Evolutionary conservation across 2,329 filamentous ascomycete genomes (phyloP).

Genomic region (Sphaceloma murrayae): DNA sequence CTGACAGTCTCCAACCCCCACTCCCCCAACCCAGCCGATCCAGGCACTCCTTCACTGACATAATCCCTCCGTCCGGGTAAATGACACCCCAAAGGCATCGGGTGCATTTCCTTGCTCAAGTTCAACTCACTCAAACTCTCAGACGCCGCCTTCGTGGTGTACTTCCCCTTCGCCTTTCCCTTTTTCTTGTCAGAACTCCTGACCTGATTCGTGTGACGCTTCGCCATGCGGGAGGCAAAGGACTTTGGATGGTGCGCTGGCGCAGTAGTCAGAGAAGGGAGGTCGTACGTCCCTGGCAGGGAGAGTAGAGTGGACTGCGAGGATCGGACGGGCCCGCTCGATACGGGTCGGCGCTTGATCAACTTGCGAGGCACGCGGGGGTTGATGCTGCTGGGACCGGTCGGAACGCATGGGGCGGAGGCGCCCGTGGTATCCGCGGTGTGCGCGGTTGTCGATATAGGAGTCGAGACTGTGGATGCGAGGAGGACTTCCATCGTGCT

Average conservation of each 20-base stretch:
- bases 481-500: constrained; percentile 6
- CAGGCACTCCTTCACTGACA: background rate
- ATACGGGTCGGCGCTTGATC: constrained; percentile 5
- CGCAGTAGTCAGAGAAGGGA: no score
- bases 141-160: background rate
- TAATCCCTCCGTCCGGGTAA: background rate
- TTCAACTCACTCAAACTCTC: constrained; percentile 4
- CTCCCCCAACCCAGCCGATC: background rate
- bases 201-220: background rate
- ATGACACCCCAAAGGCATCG: background rate
- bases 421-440: background rate
- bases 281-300: background rate
- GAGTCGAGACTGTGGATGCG: constrained; percentile 1
- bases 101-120: background rate
- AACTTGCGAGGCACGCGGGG: constrained; percentile 2
- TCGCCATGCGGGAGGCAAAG: background rate
- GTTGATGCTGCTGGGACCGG: background rate
- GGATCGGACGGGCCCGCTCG: background rate
- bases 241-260: background rate
- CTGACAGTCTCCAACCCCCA: no score
- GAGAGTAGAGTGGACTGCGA: background rate
- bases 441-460: background rate
- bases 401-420: background rate
- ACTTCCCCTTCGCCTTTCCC: background rate
- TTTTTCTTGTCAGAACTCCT: background rate